Percentiles rank a stretch among this genome's conserved stretches.
phyloP scores from a whole-genome alignment of 2,329 filamentous ascomycete genomes.

The Colletotrichum sp. region DNA sequence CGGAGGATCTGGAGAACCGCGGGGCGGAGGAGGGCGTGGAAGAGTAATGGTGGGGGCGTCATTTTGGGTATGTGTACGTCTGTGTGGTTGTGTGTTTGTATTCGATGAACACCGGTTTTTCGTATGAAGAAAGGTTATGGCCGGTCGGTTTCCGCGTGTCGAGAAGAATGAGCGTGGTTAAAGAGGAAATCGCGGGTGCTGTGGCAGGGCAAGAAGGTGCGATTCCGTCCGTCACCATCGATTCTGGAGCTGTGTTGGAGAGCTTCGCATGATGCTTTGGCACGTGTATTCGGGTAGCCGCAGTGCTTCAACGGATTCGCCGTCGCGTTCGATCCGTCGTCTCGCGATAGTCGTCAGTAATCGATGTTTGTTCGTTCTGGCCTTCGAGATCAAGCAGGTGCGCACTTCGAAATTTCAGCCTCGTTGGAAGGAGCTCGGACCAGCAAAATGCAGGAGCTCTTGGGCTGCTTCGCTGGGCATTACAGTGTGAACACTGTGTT shows the following conservation, averaged over 20 bases:
- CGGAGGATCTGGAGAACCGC: constrained; percentile 90
- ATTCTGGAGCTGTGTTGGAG: background rate
- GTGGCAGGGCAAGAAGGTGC: constrained; percentile 9
- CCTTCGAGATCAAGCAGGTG: background rate
- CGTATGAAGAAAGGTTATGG: background rate
- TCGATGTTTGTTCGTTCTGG: background rate
- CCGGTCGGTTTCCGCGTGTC: background rate
- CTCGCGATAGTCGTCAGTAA: background rate
- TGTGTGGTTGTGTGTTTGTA: background rate
- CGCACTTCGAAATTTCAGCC: constrained; percentile 17
- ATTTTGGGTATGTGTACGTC: constrained; percentile 30
- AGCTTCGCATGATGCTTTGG: constrained; percentile 18
- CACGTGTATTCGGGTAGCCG: background rate
- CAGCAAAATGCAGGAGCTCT: background rate
- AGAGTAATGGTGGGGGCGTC: constrained; percentile 52
- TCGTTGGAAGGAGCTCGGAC: constrained; percentile 16
- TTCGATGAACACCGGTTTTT: background rate
- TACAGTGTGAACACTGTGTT: constrained; percentile 1
- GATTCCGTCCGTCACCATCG: constrained; percentile 20
- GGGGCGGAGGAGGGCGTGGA: constrained; percentile 82
- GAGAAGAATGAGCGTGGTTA: background rate
- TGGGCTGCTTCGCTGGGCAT: background rate
- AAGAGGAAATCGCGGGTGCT: constrained; percentile 19
- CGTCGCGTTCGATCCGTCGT: background rate
- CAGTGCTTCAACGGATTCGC: background rate